Evolutionary conservation across 208 protist genomes (phyloP).

Genomic region (Kentomonas sorsogonicus): DNA sequence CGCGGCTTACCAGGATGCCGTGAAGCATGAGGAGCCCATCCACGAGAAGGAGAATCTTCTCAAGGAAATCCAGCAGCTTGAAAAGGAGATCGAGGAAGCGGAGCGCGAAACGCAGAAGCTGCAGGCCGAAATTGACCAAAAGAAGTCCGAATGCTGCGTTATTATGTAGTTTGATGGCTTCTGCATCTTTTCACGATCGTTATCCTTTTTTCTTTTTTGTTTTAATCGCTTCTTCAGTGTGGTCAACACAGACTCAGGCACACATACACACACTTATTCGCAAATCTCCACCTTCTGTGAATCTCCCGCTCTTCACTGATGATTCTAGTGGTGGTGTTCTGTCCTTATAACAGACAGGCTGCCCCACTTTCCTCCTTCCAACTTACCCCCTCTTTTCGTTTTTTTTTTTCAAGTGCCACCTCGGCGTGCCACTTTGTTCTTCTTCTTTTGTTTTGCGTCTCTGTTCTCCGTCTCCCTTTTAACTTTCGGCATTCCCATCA

Average conservation of each 20-base stretch:
- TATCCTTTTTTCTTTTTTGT: conserved; percentile 11
- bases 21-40: conserved; percentile 20
- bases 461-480: not conserved
- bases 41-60: conserved; percentile 42
- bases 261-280: not conserved
- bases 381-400: conserved; percentile 5
- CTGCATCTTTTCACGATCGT: not conserved
- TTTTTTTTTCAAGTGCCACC: conserved; percentile 1
- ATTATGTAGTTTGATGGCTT: conserved; percentile 39
- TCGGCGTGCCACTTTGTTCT: not conserved
- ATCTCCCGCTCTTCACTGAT: no score
- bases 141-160: conserved; percentile 48
- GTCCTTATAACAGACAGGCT: not conserved
- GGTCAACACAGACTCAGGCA: no score
- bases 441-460: not conserved
- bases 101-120: conserved; percentile 43
- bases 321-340: no score
- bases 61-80: conserved; percentile 33
- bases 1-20: conserved; percentile 42
- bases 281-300: no score
- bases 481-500: not conserved
- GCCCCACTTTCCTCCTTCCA: not conserved
- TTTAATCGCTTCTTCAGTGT: not conserved
- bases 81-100: conserved; percentile 54
- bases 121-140: conserved; percentile 43